Conservation (phyloP, 225 moss, liverwort and hornwort species). For the Marchantia paleacea region DNA sequence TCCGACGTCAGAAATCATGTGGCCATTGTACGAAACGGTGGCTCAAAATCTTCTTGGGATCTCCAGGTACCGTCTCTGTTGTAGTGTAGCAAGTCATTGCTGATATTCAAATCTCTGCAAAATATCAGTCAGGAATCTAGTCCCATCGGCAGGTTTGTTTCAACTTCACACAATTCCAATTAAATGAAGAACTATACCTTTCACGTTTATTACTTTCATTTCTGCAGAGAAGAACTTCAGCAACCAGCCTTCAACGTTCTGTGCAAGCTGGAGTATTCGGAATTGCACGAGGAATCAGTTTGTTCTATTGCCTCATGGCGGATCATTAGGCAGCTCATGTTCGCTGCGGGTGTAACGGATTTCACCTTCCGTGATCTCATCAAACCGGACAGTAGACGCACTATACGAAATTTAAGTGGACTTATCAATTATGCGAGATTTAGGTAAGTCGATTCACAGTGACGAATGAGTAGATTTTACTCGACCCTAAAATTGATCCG, state of each 20-base stretch:
- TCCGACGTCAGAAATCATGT: constrained; percentile 59
- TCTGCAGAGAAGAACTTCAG: constrained; percentile 67
- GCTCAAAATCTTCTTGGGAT: constrained; percentile 46
- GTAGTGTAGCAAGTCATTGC: not conserved
- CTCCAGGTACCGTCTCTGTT: constrained; percentile 40
- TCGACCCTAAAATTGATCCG: not conserved
- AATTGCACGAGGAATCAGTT: constrained; percentile 79
- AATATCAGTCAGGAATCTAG: not conserved
- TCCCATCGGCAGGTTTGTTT: not conserved
- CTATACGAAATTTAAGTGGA: constrained; percentile 58
- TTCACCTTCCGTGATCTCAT: constrained; percentile 63
- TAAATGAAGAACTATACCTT: not conserved
- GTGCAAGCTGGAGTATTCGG: constrained; percentile 62
- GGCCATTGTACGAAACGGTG: constrained; percentile 72
- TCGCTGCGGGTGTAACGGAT: constrained; percentile 49
- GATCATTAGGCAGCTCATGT: constrained; percentile 58
- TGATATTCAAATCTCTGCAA: not conserved
- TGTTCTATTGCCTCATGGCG: constrained; percentile 58
- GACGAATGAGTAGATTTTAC: not conserved
- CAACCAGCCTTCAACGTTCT: constrained; percentile 74
- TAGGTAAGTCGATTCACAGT: constrained; percentile 36
- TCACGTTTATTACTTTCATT: not conserved
- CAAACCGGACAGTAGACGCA: constrained; percentile 74
- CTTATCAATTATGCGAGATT: constrained; percentile 75
- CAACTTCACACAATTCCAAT: not conserved